Evolutionary conservation across 345 rosid genomes (phyloP).

Genomic region (Sisymbrium irio): DNA sequence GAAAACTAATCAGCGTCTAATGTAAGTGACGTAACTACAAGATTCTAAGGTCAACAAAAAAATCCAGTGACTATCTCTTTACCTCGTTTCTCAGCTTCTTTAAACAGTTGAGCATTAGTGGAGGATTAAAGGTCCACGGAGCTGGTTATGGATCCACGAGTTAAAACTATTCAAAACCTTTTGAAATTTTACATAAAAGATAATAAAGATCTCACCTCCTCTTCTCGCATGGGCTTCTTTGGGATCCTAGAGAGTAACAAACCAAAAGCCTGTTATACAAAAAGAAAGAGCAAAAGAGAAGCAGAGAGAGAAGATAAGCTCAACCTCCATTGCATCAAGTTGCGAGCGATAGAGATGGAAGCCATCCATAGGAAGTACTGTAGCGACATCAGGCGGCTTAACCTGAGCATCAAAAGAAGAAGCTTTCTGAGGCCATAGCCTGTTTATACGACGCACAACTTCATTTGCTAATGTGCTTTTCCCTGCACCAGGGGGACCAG

Average conservation of each 20-base stretch:
- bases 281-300: not conserved
- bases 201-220: conserved; percentile 62
- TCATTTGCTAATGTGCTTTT: conserved; percentile 84
- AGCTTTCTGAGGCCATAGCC: conserved; percentile 69
- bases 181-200: conserved; percentile 5
- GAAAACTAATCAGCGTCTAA: conserved; percentile 16
- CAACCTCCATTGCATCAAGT: conserved; percentile 93
- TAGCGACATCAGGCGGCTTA: conserved; percentile 65
- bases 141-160: conserved; percentile 48
- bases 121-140: conserved; percentile 91
- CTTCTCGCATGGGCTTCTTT: conserved; percentile 96
- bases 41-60: not conserved
- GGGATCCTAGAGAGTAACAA: conserved; percentile 53
- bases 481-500: conserved; percentile 96
- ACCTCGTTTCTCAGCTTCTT: conserved; percentile 75
- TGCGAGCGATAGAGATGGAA: conserved; percentile 87
- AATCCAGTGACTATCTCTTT: conserved; percentile 11
- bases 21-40: not conserved
- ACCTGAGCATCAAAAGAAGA: conserved; percentile 64
- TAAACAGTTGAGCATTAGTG: conserved; percentile 60
- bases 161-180: conserved; percentile 13
- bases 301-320: not conserved
- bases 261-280: not conserved
- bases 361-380: conserved; percentile 91
- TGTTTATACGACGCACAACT: conserved; percentile 65